These are phyloP conservation scores for Leccinum pallidistipes DNA, from an alignment of 1,284 basidiomycete species.

Conservation along the genomic window DNA sequence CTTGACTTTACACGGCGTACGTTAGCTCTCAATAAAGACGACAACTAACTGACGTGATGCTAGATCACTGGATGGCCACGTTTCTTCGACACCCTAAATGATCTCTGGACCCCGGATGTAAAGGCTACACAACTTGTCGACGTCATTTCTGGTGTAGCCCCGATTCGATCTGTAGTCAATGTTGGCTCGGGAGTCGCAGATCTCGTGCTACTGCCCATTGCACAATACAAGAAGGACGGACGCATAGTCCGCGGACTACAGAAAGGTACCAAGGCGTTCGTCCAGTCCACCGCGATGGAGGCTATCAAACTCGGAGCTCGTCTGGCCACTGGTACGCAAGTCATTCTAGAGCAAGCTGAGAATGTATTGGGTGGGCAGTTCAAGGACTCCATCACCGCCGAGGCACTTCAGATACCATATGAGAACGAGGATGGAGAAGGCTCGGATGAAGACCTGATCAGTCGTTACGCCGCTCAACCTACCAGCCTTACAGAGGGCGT, in stretches of 20 bases:
- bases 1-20: constrained; percentile 86
- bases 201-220: constrained; percentile 91
- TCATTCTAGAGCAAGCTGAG: constrained; percentile 95
- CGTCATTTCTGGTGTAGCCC: constrained; percentile 95
- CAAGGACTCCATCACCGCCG: constrained; percentile 61
- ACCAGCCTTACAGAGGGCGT: constrained; percentile 82
- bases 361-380: constrained; percentile 85
- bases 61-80: constrained; percentile 89
- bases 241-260: constrained; percentile 93
- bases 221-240: constrained; percentile 97
- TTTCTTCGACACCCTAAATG: constrained; percentile 89
- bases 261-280: constrained; percentile 89
- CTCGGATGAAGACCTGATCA: constrained; percentile 59
- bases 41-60: constrained; percentile 8
- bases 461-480: constrained; percentile 92
- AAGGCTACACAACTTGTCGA: constrained; percentile 98
- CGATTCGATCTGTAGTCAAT: constrained; percentile 94
- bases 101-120: constrained; percentile 98
- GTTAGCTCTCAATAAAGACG: constrained; percentile 33
- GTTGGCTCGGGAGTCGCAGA: constrained; percentile 97
- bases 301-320: constrained; percentile 94
- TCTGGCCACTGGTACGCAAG: constrained; percentile 95
- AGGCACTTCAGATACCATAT: constrained; percentile 54
- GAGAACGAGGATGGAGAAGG: constrained; percentile 39
- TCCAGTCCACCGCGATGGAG: constrained; percentile 92